Base-by-base conservation (phyloP, 495 filamentous ascomycete species). In the Cladorrhinum samala region DNA sequence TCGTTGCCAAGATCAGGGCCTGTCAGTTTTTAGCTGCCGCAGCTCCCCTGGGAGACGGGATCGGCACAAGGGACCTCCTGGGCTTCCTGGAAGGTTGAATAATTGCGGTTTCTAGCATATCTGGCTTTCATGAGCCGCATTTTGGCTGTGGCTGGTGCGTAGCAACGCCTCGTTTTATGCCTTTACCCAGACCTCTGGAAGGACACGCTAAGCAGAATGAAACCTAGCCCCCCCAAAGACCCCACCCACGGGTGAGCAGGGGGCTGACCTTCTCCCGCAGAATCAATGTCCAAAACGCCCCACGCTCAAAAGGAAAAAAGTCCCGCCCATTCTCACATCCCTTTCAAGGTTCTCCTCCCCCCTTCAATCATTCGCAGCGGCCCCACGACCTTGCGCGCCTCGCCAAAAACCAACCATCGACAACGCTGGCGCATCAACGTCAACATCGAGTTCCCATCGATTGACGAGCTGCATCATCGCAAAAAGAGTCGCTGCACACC, bases 381-480 rank as follows among this genome's bases (percentile, higher is more conserved):
- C 66, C 62, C 62, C 66, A 63, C 66, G 66, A 60, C 59, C 17
- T n/a, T 23, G 44, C 46, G 46, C 46, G 46, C 21, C 3, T 30
- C 46, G 18, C 47, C 58, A 52, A 58, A 38, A 39, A 60, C 55
- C 44, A 54, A 61, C 52, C n/a, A n/a, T n/a, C n/a, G n/a, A n/a
- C n/a, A n/a, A 49, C 56, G 53, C 53, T 51, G 60, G 57, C 60
- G 53, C 65, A 66, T 64, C 57, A 46, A 43, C 55, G 54, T 25
- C 57, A 52, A 55, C 60, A 45, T 55, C 56, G 21, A 33, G 46
- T 55, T 56, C 52, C 57, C 57, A 62, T 68, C 65, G 56, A 63
- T 59, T 57, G 42, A 60, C 60, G 54, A 57, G 54, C 54, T 54
- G 55, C 57, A 44, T 45, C 42, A 59, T 68, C 56, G 53, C 46